Percentiles rank a stretch among this genome's conserved stretches.
Conservation (phyloP, 2,329 filamentous ascomycete genomes). For the Myriosclerotinia curreyana region DNA sequence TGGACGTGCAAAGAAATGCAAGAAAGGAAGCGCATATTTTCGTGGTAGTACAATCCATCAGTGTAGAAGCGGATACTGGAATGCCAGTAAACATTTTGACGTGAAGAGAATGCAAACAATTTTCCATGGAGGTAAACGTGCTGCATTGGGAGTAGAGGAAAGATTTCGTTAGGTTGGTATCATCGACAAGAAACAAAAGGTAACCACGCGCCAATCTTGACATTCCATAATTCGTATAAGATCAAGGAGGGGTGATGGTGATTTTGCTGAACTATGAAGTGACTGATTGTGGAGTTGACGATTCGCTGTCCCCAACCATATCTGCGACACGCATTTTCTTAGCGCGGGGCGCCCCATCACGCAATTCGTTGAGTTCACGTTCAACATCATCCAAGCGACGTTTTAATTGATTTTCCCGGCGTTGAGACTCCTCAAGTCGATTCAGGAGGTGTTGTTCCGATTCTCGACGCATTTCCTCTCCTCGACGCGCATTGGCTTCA, state of each 20-base stretch:
- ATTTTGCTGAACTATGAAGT: constrained; percentile 27
- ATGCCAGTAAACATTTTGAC: constrained; percentile 10
- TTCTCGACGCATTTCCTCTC: constrained; percentile 55
- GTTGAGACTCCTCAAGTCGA: constrained; percentile 72
- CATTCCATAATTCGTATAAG: constrained; percentile 18
- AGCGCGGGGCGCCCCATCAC: constrained; percentile 47
- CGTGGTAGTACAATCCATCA: constrained; percentile 21
- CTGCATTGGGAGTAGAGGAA: constrained; percentile 19
- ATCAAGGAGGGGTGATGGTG: constrained; percentile 12
- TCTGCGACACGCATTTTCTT: constrained; percentile 58
- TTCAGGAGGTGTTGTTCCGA: constrained; percentile 54
- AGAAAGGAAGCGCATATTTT: constrained; percentile 17
- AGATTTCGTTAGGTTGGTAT: constrained; percentile 30
- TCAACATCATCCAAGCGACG: constrained; percentile 78
- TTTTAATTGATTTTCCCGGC: constrained; percentile 78
- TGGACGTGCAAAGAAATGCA: constrained; percentile 16
- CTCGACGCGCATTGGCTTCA: constrained; percentile 64
- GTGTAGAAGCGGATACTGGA: constrained; percentile 5
- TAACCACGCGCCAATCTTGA: constrained; percentile 19
- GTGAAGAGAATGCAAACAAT: constrained; percentile 6
- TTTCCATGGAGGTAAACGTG: constrained; percentile 1
- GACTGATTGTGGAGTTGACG: constrained; percentile 36
- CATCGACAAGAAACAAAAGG: constrained; percentile 27
- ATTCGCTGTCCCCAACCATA: constrained; percentile 40
- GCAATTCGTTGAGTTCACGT: constrained; percentile 45